phyloP scores from a whole-genome alignment of 352 stramenopile species.

The Aphanomyces astaci region DNA sequence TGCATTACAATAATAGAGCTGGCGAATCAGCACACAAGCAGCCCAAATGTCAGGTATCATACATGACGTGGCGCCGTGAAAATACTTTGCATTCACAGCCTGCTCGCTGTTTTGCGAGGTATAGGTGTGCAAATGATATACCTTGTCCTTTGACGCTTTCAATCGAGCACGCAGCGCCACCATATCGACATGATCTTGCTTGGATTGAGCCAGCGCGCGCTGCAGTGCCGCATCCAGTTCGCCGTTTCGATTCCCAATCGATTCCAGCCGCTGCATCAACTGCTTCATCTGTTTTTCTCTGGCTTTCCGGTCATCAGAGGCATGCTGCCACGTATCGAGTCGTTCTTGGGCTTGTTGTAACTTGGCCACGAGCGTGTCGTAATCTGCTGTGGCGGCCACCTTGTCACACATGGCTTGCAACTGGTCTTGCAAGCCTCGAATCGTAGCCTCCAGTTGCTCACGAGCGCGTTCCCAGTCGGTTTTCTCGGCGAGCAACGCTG shows the following conservation, averaged over 20 bases:
- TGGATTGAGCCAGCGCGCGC: background rate
- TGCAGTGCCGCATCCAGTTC: background rate
- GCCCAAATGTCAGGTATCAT: no score
- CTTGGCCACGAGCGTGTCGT: background rate
- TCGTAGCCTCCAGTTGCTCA: background rate
- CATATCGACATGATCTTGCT: slow-evolving; percentile 11
- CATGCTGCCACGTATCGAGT: background rate
- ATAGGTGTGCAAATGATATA: no score
- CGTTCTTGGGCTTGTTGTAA: background rate
- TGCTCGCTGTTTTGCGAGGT: no score
- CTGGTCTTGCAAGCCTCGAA: background rate
- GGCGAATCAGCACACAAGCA: no score
- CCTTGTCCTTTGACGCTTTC: slow-evolving; percentile 10
- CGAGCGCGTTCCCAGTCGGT: background rate
- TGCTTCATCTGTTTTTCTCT: background rate
- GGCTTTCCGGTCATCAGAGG: background rate
- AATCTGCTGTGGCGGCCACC: background rate
- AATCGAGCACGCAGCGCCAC: slow-evolving; percentile 1
- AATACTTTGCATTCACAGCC: no score
- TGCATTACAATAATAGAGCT: no score
- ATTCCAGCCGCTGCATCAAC: background rate
- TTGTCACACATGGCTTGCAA: background rate
- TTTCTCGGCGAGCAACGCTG: background rate
- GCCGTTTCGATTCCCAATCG: background rate
- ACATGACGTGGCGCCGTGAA: no score